Base-by-base conservation (phyloP, 2,329 filamentous ascomycete genomes). In the Trichoderma arundinaceum region DNA sequence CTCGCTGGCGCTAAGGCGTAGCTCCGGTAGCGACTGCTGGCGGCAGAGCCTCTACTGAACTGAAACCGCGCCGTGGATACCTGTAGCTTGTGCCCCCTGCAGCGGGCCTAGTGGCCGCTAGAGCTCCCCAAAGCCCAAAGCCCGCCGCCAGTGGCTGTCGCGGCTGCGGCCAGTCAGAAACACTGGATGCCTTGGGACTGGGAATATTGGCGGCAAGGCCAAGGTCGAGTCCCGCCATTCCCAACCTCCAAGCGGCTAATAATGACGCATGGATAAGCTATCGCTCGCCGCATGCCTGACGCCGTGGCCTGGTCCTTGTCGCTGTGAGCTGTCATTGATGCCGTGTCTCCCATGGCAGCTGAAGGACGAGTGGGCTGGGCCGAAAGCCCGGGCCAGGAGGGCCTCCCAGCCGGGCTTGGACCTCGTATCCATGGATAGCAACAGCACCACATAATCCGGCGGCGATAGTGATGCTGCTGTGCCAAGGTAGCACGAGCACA, bases 381-480 rank as follows among this genome's bases (percentile, higher is more conserved):
- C 33, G 15, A 33, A 15, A 62, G 35, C 57, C 59, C 7, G 59
- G 59, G 39, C 57, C 54, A 35, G 22, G 22, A 28, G 22, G 22
- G 22, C 22, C 22, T 28, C 22, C 22, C 22, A 28, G 22, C 22
- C 22, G 22, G 22, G 22, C 22, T 28, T 28, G 22, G 22, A 28
- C 22, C 65, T 66, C 65, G 59, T 66, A 66, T 66, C 65, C 65
- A 32, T 64, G 38, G 51, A 66, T 66, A 57, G 60, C 65, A 63
- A 41, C 59, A 64, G 56, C n/a, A 48, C 33, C 12, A 32, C n/a
- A 35, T 32, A 19, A 52, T 22, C 35, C 59, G 46, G 46, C 57
- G 32, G 28, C 22, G 51, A 38, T 38, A 12, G 7, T 17, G 41
- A 38, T 38, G 10, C 41, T 17, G 41, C 2, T 38, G 35, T 10